Conservation (phyloP, 2,329 filamentous ascomycete species). For the Ophiostoma novo-ulmi region DNA sequence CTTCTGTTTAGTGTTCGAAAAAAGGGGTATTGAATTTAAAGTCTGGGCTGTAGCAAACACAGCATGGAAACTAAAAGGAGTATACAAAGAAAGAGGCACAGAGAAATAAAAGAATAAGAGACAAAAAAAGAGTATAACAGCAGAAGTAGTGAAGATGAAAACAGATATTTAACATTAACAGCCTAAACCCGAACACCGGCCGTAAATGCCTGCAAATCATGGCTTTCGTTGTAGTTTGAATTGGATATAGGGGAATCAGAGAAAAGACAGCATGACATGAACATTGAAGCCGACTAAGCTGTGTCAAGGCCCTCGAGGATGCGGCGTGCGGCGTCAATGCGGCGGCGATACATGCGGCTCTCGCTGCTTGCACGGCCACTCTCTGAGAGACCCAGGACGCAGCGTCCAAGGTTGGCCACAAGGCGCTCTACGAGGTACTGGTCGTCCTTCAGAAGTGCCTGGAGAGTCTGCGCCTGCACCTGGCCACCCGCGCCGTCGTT, state of each 20-base stretch:
- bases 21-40: constrained; percentile 2
- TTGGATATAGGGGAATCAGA: not conserved
- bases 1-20: not conserved
- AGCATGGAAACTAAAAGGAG: not conserved
- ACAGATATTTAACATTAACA: not conserved
- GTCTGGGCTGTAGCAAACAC: not conserved
- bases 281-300: constrained; percentile 14
- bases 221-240: constrained; percentile 21
- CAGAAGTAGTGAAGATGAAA: not conserved
- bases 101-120: not conserved
- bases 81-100: not conserved
- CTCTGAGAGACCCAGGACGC: constrained; percentile 55
- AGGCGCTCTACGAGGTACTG: constrained; percentile 56
- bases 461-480: constrained; percentile 36
- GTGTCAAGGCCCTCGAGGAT: constrained; percentile 64
- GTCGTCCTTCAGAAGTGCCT: constrained; percentile 50
- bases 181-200: not conserved
- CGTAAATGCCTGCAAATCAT: not conserved
- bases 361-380: constrained; percentile 51
- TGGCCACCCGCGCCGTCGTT: not conserved
- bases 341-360: constrained; percentile 59
- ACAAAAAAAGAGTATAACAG: not conserved
- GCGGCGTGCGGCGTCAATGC: constrained; percentile 68
- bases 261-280: not conserved
- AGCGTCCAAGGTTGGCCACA: constrained; percentile 55